Base-by-base conservation (phyloP, 2,329 filamentous ascomycete genomes). In the Aurifilum marmelostoma region DNA sequence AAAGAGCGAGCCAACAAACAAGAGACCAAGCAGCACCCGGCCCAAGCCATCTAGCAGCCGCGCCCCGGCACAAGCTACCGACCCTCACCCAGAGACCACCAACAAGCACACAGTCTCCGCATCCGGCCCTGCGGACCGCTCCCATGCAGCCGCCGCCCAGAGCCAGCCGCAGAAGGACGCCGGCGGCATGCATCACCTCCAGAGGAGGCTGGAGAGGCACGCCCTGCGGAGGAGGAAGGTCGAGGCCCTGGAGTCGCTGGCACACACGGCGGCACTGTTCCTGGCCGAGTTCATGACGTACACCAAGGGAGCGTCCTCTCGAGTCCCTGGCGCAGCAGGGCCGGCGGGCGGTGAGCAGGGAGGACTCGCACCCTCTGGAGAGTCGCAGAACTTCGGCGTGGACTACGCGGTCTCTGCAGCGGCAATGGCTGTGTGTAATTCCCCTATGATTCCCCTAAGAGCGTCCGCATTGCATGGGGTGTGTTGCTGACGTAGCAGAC, bases 171-270 rank as follows among this genome's bases (percentile, higher is more conserved):
- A 29, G 27, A 7, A 7, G 14, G 39, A 62, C n/a, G 27, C 47
- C 24, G 32, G 18, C n/a, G 56, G 18, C 29, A 18, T 18, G 21
- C 29, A n/a, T 8, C 29, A 56, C 27, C 56, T 68, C 18, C 58
- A 66, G 27, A 70, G 32, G 27, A 70, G 32, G 52, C 27, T 60
- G 56, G 69, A 70, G 60, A 41, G 50, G 14, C 69, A 68, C 50
- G 66, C 66, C 27, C 66, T 70, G 6, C 69, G 69, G 41, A 65
- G 66, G 41, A 67, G 69, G 8, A 68, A 70, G 37, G 69, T 70
- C 37, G 69, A 70, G 37, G 69, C 69, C 9, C 66, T 70, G n/a
- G 69, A 70, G 58, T 70, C 66, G 11, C 27, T 68, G 6, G 56
- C 69, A 8, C 69, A 70, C 29, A 70, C 69, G 8, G 66, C 69